Percentiles rank a stretch among this genome's conserved stretches.
phyloP scores from a whole-genome alignment of 805 yeast genomes.

The Spathaspora gorwiae region DNA sequence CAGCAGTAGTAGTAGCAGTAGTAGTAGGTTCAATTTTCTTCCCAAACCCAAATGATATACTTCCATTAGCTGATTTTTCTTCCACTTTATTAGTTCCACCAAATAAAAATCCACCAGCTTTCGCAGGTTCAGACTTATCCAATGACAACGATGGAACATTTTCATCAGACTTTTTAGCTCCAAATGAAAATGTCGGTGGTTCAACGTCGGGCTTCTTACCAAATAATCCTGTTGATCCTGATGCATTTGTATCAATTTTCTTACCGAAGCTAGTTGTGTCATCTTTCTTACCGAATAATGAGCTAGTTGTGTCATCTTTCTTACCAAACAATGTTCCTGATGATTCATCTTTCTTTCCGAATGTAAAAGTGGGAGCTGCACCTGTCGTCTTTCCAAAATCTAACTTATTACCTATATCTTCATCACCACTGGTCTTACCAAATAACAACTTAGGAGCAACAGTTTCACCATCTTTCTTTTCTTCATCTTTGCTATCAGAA shows the following conservation, averaged over 20 bases:
- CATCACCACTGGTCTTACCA: not conserved
- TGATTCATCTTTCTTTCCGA: constrained; percentile 3
- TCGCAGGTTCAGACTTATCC: not conserved
- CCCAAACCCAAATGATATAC: constrained; percentile 8
- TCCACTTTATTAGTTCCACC: not conserved
- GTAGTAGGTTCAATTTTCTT: not conserved
- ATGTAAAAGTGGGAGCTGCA: not conserved
- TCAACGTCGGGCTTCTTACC: not conserved
- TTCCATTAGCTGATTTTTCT: not conserved
- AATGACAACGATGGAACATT: not conserved
- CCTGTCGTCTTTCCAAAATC: too few species aligned
- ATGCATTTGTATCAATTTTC: not conserved
- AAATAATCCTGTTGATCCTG: not conserved
- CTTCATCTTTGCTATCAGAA: not conserved
- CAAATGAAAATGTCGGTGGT: not conserved
- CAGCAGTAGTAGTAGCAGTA: not conserved
- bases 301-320: constrained; percentile 3
- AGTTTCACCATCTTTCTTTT: constrained; percentile 1
- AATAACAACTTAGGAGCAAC: constrained; percentile 5
- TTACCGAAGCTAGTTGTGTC: not conserved
- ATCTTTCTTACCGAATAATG: not conserved
- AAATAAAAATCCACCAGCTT: too few species aligned
- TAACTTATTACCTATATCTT: too few species aligned
- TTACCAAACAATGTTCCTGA: constrained; percentile 7
- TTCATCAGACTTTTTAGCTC: not conserved